Base-by-base conservation (phyloP, 2,329 filamentous ascomycete genomes). In the Colletotrichum noveboracense region DNA sequence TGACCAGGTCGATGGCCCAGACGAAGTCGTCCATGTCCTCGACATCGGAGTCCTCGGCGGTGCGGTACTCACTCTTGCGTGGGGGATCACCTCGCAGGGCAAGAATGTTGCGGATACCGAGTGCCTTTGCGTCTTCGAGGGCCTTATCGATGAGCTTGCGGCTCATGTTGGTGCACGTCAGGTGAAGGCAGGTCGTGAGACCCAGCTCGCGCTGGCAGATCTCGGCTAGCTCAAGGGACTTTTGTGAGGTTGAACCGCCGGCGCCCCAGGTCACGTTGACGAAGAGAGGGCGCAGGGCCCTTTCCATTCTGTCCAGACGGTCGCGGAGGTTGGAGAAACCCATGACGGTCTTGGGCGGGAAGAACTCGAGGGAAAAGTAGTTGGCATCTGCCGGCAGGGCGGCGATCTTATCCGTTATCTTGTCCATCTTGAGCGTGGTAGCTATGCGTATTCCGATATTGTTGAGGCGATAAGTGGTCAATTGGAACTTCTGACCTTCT, bases 161-260 rank as follows among this genome's bases (percentile, higher is more conserved):
- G 83, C 94, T 97, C 96, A 98, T 98, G 84, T 99, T 98, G 71
- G 97, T 99, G 86, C 97, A 99, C 4, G 97, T 99, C 79, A 99
- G 88, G 84, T 99, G 97, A 78, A 99, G 89, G 84, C 97, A 98
- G 76, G 97, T 99, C 56, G 97, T 98, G 75, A 99, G 89, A 75
- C 95, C 95, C 71, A 98, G 87, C 85, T 98, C 95, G 77, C 96
- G 91, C 87, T 98, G 97, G 85, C 96, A 98, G 80, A 98, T 92
- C 87, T 98, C 96, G 61, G 97, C 97, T 77, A 99, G 91, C 85
- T 98, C 96, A 76, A 99, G 92, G 36, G 95, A 98, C 87, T 98
- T 98, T 73, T 91, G 91, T 6, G 96, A 94, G 0, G 97, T 99
- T 78, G 94, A 97, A 68, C 97, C 97, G 76, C 97, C 97, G 30